Evolutionary conservation across 345 rosid species (phyloP).

Genomic region (Eucalyptus regnans): DNA sequence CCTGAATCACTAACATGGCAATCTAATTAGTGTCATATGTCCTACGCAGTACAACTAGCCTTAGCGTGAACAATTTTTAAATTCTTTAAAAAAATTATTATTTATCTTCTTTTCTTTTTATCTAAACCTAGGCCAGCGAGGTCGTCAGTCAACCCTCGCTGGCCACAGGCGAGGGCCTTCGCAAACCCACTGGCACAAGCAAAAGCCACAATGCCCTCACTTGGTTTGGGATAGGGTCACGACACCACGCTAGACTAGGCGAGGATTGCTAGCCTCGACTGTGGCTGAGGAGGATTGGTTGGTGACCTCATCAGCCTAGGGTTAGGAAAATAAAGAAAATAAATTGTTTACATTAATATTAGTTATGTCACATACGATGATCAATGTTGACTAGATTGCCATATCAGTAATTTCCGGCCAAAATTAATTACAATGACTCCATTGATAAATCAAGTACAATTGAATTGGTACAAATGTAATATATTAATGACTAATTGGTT

Average conservation of each 20-base stretch:
- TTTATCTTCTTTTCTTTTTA: no score
- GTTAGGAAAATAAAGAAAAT: not conserved
- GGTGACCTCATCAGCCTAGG: rapidly evolving
- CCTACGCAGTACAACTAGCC: rapidly evolving
- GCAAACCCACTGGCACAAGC: rapidly evolving
- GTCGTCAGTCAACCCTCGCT: rapidly evolving
- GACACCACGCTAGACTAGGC: rapidly evolving
- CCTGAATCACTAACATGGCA: rapidly evolving
- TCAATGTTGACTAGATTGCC: rapidly evolving
- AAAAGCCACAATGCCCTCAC: not conserved
- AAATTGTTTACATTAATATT: no score
- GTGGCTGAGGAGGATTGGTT: not conserved
- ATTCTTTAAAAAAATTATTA: not conserved
- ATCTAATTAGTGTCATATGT: rapidly evolving
- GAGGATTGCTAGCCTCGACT: rapidly evolving
- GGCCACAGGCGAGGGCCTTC: no score
- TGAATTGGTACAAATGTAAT: rapidly evolving
- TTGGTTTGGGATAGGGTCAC: not conserved
- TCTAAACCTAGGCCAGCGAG: no score
- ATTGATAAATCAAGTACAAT: no score
- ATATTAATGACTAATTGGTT: no score
- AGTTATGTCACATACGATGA: rapidly evolving
- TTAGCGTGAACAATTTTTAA: not conserved
- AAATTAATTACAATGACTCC: rapidly evolving
- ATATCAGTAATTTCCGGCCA: rapidly evolving